A percentile compares a stretch with the other conserved stretches of the same genome.
phyloP scores from a whole-genome alignment of 148 eudicot genomes.

The Persicaria maculosa region DNA sequence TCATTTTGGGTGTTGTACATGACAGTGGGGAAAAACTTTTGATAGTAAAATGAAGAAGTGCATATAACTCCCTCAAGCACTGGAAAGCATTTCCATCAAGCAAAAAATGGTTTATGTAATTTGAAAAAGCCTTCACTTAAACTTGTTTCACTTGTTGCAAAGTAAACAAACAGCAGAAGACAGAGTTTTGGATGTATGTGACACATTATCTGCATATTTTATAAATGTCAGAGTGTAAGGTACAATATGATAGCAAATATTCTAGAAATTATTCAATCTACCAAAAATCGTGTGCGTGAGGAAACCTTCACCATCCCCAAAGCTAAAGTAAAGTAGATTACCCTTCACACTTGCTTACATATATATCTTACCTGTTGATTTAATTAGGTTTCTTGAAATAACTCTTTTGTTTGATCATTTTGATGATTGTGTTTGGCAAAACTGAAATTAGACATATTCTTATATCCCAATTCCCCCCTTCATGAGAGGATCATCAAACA shows the following conservation, averaged over 20 bases:
- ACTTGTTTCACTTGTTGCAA: neutral
- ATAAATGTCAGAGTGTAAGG: too few species aligned
- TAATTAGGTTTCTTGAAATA: slow-evolving; percentile 3
- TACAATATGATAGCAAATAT: too few species aligned
- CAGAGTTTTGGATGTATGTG: neutral
- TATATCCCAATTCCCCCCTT: neutral
- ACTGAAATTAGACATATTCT: neutral
- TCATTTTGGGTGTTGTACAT: slow-evolving; percentile 5
- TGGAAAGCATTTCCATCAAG: neutral
- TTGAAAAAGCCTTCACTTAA: too few species aligned
- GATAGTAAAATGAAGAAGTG: neutral
- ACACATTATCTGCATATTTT: neutral
- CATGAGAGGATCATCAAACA: neutral
- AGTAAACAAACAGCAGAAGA: neutral
- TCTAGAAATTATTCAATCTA: too few species aligned
- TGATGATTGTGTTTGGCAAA: neutral
- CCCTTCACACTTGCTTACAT: neutral
- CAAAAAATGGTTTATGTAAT: too few species aligned
- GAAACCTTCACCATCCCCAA: slow-evolving; percentile 81
- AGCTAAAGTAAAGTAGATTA: slow-evolving; percentile 47
- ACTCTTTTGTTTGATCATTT: neutral
- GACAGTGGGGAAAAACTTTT: neutral
- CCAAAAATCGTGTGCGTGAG: slow-evolving; percentile 61
- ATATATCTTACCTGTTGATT: neutral
- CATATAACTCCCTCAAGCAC: neutral